Evolutionary conservation across 257 asterid genomes (phyloP).

Genomic region (Leptodermis oblonga): DNA sequence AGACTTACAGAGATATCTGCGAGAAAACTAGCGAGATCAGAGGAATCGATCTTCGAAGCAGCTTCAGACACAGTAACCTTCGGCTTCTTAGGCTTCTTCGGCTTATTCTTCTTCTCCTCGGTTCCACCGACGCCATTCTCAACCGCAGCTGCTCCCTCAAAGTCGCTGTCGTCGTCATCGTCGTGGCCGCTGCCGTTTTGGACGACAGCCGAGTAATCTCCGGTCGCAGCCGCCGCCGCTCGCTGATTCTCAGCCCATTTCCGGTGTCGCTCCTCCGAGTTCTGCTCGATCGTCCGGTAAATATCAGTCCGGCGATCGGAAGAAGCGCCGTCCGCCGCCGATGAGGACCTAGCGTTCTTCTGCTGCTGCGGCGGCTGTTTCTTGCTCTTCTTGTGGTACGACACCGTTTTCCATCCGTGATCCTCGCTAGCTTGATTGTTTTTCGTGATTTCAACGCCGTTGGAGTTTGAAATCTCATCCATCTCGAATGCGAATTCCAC

Average conservation of each 20-base stretch:
- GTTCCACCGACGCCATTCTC: slow-evolving; percentile 18
- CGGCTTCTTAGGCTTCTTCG: slow-evolving; percentile 37
- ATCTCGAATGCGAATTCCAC: slow-evolving; percentile 4
- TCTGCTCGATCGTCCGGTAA: slow-evolving; percentile 28
- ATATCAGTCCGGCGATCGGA: slow-evolving; percentile 22
- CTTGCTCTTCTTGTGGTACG: slow-evolving; percentile 29
- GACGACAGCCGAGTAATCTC: background rate
- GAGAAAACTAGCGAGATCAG: slow-evolving; percentile 35
- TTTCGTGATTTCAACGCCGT: slow-evolving; percentile 10
- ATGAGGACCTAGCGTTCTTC: background rate
- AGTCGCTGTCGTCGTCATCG: slow-evolving; percentile 19
- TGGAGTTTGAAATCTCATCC: slow-evolving; percentile 12
- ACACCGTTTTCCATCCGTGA: slow-evolving; percentile 38
- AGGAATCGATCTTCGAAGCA: slow-evolving; percentile 33
- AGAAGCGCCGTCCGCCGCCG: background rate
- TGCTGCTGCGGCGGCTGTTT: slow-evolving; percentile 14
- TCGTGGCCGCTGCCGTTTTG: slow-evolving; percentile 14
- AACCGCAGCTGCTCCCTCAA: slow-evolving; percentile 9
- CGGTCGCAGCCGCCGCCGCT: slow-evolving; percentile 14
- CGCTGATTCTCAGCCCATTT: slow-evolving; percentile 22
- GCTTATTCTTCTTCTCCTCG: slow-evolving; percentile 30
- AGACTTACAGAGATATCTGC: slow-evolving; percentile 30
- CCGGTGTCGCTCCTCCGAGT: slow-evolving; percentile 28
- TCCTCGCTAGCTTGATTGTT: slow-evolving; percentile 10
- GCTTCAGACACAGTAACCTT: slow-evolving; percentile 43